A percentile compares a stretch with the other conserved stretches of the same genome.
These are phyloP conservation scores for Saturnispora zaruensis DNA, from an alignment of 805 yeast genomes.

Conservation along the genomic window DNA sequence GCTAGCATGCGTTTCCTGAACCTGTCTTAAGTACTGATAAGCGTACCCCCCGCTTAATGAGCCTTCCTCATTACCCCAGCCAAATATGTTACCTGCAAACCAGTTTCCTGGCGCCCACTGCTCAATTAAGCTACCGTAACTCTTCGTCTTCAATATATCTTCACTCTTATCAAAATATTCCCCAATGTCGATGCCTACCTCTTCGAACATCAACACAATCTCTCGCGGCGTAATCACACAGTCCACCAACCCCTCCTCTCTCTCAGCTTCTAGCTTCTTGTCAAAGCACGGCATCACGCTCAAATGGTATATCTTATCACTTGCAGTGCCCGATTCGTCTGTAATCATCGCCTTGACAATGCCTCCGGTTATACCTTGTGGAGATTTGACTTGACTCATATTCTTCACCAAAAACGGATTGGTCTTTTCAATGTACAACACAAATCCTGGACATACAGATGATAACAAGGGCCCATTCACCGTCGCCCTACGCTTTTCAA, in stretches of 20 bases:
- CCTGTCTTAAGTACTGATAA: constrained; percentile 44
- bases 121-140: not conserved
- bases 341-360: constrained; percentile 42
- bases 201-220: constrained; percentile 45
- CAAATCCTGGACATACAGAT: constrained; percentile 93
- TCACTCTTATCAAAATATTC: constrained; percentile 18
- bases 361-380: constrained; percentile 89
- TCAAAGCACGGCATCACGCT: constrained; percentile 97
- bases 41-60: constrained; percentile 89
- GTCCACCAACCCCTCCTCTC: constrained; percentile 65
- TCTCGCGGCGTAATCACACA: constrained; percentile 93
- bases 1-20: constrained; percentile 9
- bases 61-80: constrained; percentile 72
- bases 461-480: constrained; percentile 45
- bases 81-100: constrained; percentile 39
- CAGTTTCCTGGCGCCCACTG: constrained; percentile 44
- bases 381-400: constrained; percentile 70
- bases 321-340: constrained; percentile 22
- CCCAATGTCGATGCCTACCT: constrained; percentile 35
- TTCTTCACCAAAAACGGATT: constrained; percentile 75
- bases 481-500: constrained; percentile 11
- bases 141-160: constrained; percentile 10
- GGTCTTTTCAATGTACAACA: constrained; percentile 89
- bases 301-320: constrained; percentile 57
- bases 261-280: constrained; percentile 88